Conservation (phyloP, 1,139 yeast genomes). For the Wickerhamomyces sp. region DNA sequence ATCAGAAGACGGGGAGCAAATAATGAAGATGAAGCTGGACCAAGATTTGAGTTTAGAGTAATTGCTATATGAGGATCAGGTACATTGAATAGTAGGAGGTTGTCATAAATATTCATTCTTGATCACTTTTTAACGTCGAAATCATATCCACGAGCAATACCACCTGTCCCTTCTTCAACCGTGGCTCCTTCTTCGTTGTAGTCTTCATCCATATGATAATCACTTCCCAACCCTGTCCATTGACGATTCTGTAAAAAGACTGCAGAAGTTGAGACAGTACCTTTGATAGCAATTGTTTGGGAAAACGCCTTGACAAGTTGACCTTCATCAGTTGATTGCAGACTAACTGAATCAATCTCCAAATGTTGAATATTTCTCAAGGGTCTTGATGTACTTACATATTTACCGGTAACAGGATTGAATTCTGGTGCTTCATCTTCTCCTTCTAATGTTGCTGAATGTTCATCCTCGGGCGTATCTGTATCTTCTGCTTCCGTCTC, state of each 20-base stretch:
- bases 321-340: slow-evolving; percentile 24
- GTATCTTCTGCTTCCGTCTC: slow-evolving; percentile 1
- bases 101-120: too few species aligned
- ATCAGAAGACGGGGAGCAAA: slow-evolving; percentile 11
- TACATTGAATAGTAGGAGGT: too few species aligned
- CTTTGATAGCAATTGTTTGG: slow-evolving; percentile 57
- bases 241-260: slow-evolving; percentile 61
- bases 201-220: slow-evolving; percentile 45
- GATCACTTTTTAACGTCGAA: slow-evolving; percentile 13
- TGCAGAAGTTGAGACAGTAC: slow-evolving; percentile 89
- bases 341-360: slow-evolving; percentile 40
- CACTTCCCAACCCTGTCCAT: slow-evolving; percentile 94
- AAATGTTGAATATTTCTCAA: slow-evolving; percentile 63
- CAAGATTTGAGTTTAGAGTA: slow-evolving; percentile 10
- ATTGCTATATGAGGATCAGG: slow-evolving; percentile 6
- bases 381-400: slow-evolving; percentile 67
- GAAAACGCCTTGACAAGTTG: slow-evolving; percentile 57
- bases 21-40: slow-evolving; percentile 3
- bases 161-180: slow-evolving; percentile 77
- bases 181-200: slow-evolving; percentile 57
- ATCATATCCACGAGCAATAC: slow-evolving; percentile 82
- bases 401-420: slow-evolving; percentile 82
- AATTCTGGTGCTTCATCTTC: slow-evolving; percentile 77
- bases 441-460: slow-evolving; percentile 23
- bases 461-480: slow-evolving; percentile 9